Evolutionary conservation across 2,329 filamentous ascomycete genomes (phyloP), one percentile per base, ranked within the genome.

Genomic region (Cladorrhinum sp.): DNA sequence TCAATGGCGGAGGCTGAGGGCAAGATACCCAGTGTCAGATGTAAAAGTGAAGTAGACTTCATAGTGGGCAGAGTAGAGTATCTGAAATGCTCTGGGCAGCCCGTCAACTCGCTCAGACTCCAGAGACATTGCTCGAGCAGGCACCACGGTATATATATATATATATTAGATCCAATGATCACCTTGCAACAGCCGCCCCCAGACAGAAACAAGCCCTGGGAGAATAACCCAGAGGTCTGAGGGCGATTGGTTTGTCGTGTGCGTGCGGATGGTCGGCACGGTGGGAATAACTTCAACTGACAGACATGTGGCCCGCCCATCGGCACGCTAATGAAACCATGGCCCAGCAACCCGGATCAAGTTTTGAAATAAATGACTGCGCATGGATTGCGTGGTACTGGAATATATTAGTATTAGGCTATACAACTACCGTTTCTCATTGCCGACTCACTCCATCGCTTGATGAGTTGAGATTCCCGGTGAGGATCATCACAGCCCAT

Each of bases 1-100:
- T 60, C 52, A 20, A 60, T 55, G 36, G 58, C 58, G 26, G 14
- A 28, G 26, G 23, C 58, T n/a, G 48, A n/a, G 20, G 26, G 33
- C 20, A 51, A n/a, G 18, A 26, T 39, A 24, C 51, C 24, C 28
- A 30, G 24, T 20, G 26, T 20, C 39, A 56, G 18, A 26, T 21
- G 24, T 20, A 26, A 55, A 20, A 49, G 5, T 10, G 21, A 16
- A 28, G 57, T 28, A 12, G 26, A 42, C 26, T 50, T 55, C 58
- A 60, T 60, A 23, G n/a, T 46, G 21, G 36, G n/a, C 24, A 28
- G 7, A 46, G 18, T 10, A 24, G 53, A 36, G 16, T 3, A 36
- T 9, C 12, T 36, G 7, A 16, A 36, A 9, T 36, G 14, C 4
- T 9, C 14, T 16, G 33, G 12, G 12, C 33, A 36, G 12, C 9